phyloP scores from a whole-genome alignment of 1,139 yeast species.

The Arxiozyma bovina region DNA sequence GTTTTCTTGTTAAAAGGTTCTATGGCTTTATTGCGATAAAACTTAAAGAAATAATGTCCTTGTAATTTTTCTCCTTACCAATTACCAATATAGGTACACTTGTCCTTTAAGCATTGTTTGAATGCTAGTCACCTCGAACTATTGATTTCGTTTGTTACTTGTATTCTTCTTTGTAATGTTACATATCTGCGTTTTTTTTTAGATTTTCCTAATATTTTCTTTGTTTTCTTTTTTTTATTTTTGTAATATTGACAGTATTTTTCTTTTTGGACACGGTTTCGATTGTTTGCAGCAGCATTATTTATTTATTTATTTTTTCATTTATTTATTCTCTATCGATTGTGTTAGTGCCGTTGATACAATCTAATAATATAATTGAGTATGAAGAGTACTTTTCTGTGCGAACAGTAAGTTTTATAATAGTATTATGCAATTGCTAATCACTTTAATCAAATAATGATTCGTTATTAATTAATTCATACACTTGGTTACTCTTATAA shows the following conservation, averaged over 20 bases:
- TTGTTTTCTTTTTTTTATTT: background rate
- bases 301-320: no score
- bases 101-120: no score
- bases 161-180: background rate
- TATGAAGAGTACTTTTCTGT: no score
- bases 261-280: background rate
- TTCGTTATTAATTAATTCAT: constrained; percentile 24
- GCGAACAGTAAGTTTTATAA: background rate
- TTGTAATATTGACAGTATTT: no score
- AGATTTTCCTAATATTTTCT: no score
- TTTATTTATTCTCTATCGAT: constrained; percentile 1
- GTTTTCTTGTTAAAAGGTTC: background rate
- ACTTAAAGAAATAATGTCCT: background rate
- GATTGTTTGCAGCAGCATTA: background rate
- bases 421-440: background rate
- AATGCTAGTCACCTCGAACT: background rate
- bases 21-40: no score
- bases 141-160: background rate
- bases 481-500: constrained; percentile 25
- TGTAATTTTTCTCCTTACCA: no score
- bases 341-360: constrained; percentile 20
- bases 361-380: no score
- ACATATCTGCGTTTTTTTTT: no score
- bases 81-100: no score
- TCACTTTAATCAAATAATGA: constrained; percentile 19